These are phyloP conservation scores for Lachnellula hyalina DNA, from an alignment of 2,329 filamentous ascomycete genomes.

Conservation along the genomic window DNA sequence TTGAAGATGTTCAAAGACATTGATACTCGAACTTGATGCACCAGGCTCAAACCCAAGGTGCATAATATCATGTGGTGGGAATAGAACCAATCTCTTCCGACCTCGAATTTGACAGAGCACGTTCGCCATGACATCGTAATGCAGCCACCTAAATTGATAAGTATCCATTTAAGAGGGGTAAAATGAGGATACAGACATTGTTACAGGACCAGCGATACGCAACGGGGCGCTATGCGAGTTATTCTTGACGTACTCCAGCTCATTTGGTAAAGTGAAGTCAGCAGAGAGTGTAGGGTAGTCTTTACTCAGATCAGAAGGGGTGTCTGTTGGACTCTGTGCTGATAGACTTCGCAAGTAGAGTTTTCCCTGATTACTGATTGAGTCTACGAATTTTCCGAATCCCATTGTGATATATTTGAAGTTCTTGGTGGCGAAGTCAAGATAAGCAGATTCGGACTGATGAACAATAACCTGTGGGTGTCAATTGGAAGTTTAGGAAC, in stretches of 20 bases:
- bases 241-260: slow-evolving; percentile 53
- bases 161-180: not conserved
- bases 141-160: slow-evolving; percentile 11
- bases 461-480: slow-evolving; percentile 63
- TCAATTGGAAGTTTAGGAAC: slow-evolving; percentile 15
- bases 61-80: slow-evolving; percentile 69
- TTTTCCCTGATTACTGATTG: slow-evolving; percentile 52
- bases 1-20: slow-evolving; percentile 56
- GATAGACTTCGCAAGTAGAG: slow-evolving; percentile 80
- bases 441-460: slow-evolving; percentile 56
- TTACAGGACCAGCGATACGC: slow-evolving; percentile 72
- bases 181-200: slow-evolving; percentile 49
- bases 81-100: slow-evolving; percentile 68
- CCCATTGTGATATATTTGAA: slow-evolving; percentile 67
- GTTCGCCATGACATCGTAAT: slow-evolving; percentile 73
- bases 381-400: slow-evolving; percentile 62
- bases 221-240: slow-evolving; percentile 73
- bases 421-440: slow-evolving; percentile 82
- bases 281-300: slow-evolving; percentile 67
- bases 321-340: slow-evolving; percentile 58
- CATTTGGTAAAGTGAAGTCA: slow-evolving; percentile 65
- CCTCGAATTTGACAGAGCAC: slow-evolving; percentile 75
- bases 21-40: slow-evolving; percentile 71
- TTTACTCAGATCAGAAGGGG: slow-evolving; percentile 60
- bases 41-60: slow-evolving; percentile 68